Evolutionary conservation across 345 rosid species (phyloP).

Genomic region (Nasturtium officinale): DNA sequence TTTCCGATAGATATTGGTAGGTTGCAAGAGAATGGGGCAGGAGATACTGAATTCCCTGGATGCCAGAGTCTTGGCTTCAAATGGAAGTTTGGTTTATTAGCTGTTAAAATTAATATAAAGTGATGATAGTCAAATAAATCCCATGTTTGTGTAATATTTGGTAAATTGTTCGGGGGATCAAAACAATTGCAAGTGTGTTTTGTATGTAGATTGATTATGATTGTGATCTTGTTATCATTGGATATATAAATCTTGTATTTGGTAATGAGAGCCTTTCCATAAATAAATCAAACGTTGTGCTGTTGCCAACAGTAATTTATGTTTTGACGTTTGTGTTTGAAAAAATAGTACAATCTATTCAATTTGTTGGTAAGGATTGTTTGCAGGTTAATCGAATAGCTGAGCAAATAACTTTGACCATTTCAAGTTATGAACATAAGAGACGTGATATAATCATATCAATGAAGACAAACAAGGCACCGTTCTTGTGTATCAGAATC

Average conservation of each 20-base stretch:
- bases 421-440: neutral
- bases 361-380: too few species aligned
- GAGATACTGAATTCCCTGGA: slow-evolving; percentile 64
- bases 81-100: slow-evolving; percentile 24
- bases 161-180: neutral
- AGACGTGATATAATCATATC: neutral
- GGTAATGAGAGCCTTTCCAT: neutral
- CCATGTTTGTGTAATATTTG: neutral
- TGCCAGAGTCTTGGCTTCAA: slow-evolving; percentile 48
- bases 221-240: neutral
- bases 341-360: too few species aligned
- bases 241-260: slow-evolving; percentile 1
- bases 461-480: neutral
- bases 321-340: too few species aligned
- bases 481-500: too few species aligned
- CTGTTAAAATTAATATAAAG: neutral
- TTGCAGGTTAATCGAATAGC: too few species aligned
- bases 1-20: slow-evolving; percentile 59
- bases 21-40: slow-evolving; percentile 84
- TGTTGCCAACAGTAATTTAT: too few species aligned
- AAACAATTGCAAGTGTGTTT: neutral
- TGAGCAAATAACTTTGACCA: neutral
- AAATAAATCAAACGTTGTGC: neutral
- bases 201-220: neutral
- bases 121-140: neutral